phyloP scores from a whole-genome alignment of 2,329 filamentous ascomycete genomes.

The Aspergillus sp. region DNA sequence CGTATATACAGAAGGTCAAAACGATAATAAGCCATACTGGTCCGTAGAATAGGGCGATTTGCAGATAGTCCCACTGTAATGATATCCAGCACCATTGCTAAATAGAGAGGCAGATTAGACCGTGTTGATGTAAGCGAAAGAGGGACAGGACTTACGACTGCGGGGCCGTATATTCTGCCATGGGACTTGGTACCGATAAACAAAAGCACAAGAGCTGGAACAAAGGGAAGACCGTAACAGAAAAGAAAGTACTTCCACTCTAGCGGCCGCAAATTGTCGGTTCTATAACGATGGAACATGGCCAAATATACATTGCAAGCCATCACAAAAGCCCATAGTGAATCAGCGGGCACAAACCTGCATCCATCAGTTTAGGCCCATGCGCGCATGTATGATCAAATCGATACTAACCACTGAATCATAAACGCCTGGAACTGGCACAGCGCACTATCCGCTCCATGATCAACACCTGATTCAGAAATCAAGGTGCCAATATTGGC shows the following conservation, averaged over 20 bases:
- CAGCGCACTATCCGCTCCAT: slow-evolving; percentile 46
- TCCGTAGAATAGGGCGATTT: slow-evolving; percentile 63
- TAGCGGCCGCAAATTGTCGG: slow-evolving; percentile 54
- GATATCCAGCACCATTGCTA: slow-evolving; percentile 67
- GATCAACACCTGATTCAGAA: slow-evolving; percentile 50
- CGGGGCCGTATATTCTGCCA: slow-evolving; percentile 56
- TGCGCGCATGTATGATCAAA: background rate
- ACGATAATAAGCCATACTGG: slow-evolving; percentile 23
- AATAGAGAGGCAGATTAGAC: slow-evolving; percentile 26
- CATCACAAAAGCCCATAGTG: slow-evolving; percentile 69
- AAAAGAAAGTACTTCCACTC: slow-evolving; percentile 60
- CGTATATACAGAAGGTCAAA: slow-evolving; percentile 13
- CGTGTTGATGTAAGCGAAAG: slow-evolving; percentile 44
- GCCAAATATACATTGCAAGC: slow-evolving; percentile 71
- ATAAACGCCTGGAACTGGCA: slow-evolving; percentile 69
- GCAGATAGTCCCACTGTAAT: slow-evolving; percentile 58
- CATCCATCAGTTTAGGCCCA: background rate
- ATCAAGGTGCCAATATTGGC: slow-evolving; percentile 68
- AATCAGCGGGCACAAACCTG: slow-evolving; percentile 67
- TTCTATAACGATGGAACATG: slow-evolving; percentile 64
- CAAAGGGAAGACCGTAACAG: slow-evolving; percentile 64
- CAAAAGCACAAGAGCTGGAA: slow-evolving; percentile 59
- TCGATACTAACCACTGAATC: slow-evolving; percentile 62
- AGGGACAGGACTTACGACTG: background rate
- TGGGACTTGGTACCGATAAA: slow-evolving; percentile 47